phyloP scores from a whole-genome alignment of 805 yeast genomes.

The Komagataella pseudopastoris region DNA sequence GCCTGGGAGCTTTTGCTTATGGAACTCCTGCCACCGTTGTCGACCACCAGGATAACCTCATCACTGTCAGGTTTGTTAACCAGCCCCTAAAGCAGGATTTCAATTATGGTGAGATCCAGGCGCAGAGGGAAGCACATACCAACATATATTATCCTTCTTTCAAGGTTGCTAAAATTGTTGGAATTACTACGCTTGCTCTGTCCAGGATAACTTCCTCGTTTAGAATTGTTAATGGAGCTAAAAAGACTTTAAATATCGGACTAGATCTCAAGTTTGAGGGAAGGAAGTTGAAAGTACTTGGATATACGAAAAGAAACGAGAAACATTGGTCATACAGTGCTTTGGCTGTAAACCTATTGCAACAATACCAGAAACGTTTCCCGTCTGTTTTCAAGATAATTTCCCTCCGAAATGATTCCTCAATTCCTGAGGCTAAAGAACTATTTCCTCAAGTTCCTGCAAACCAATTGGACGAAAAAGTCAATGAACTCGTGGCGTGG shows the following conservation, averaged over 20 bases:
- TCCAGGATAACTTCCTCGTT: constrained; percentile 69
- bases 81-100: constrained; percentile 42
- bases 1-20: constrained; percentile 77
- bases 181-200: constrained; percentile 49
- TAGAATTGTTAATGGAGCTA: constrained; percentile 36
- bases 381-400: constrained; percentile 37
- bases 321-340: constrained; percentile 78
- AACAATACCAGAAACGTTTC: constrained; percentile 47
- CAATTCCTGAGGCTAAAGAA: constrained; percentile 24
- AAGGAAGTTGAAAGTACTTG: constrained; percentile 71
- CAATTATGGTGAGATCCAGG: constrained; percentile 46
- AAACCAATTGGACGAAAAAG: constrained; percentile 27
- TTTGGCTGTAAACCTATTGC: constrained; percentile 53
- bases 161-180: constrained; percentile 45
- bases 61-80: constrained; percentile 41
- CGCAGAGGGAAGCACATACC: constrained; percentile 37
- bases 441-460: constrained; percentile 23
- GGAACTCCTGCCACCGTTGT: constrained; percentile 65
- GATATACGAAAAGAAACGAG: constrained; percentile 57
- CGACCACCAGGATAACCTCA: constrained; percentile 31
- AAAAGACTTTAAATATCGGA: constrained; percentile 57
- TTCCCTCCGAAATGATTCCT: constrained; percentile 7
- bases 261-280: constrained; percentile 74
- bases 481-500: constrained; percentile 22
- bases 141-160: constrained; percentile 52